Evolutionary conservation across 2,329 filamentous ascomycete species (phyloP), one percentile per base, ranked within the genome.

Genomic region (Curvularia sp.): DNA sequence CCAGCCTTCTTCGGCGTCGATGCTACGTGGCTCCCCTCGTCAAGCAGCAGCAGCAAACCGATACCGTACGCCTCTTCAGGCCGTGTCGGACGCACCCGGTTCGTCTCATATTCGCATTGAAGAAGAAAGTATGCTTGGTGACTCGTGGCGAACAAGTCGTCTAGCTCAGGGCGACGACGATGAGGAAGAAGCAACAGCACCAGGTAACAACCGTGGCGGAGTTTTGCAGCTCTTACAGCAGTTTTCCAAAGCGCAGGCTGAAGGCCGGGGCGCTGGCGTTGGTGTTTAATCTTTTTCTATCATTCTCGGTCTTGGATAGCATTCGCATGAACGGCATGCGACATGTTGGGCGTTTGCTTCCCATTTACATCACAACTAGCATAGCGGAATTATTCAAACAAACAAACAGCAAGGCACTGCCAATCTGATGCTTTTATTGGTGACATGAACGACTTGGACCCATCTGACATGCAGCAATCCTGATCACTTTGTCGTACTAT

Each of bases 211-310:
- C 33, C 82, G 82, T 4, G 82, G 81, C 2, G 88, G 88, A 2
- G 87, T 90, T 5, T 74, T 90, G 57, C 88, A 88, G 8, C 74
- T 90, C 64, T 80, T 90, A 56, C 85, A 88, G 71, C 86, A 90
- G 68, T 89, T 89, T 67, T 86, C 88, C 61, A 87, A 85, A 75
- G 86, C 85, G 38, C 84, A 86, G 62, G 81, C 81, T 26, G 81
- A 83, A 59, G 82, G 79, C 53, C 76, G 79, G 62, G 79, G 71
- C 6, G 73, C 72, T 20, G 74, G 73, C 13, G 70, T 75, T 50
- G 71, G 73, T 12, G 68, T 73, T 49, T 75, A 56, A 68, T 38
- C 3, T 44, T 28, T n/a, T 30, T 18, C 9, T 31, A 31, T 43
- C 33, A 35, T 48, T 22, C 10, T 18, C 31, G 28, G 6, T n/a